A percentile compares a stretch with the other conserved stretches of the same genome.
Evolutionary conservation across 2,329 filamentous ascomycete species (phyloP).

Genomic region (Cladosporium sp.): DNA sequence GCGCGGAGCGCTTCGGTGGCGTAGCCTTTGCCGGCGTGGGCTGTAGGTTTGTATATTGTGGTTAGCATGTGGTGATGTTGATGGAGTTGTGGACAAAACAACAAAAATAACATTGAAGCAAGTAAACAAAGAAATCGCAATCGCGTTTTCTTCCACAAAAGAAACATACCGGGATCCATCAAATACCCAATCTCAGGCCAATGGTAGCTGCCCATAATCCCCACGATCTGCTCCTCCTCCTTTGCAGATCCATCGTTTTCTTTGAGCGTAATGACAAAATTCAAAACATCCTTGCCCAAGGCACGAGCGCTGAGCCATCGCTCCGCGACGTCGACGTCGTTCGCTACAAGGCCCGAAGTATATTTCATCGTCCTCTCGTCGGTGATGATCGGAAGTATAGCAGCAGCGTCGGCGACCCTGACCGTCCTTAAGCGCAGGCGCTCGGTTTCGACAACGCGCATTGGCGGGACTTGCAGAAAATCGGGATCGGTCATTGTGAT

Average conservation of each 20-base stretch:
- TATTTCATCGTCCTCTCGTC: slow-evolving; percentile 64
- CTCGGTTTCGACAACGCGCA: slow-evolving; percentile 41
- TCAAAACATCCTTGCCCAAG: slow-evolving; percentile 50
- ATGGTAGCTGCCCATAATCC: slow-evolving; percentile 44
- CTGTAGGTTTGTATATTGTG: slow-evolving; percentile 2
- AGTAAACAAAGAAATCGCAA: too few species aligned
- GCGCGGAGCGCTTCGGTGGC: slow-evolving; percentile 47
- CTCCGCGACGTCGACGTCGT: slow-evolving; percentile 26
- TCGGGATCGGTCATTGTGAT: slow-evolving; percentile 3
- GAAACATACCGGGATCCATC: slow-evolving; percentile 39
- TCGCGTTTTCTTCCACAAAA: too few species aligned
- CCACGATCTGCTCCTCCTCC: slow-evolving; percentile 41
- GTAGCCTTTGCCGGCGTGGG: slow-evolving; percentile 40
- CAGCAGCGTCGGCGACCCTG: slow-evolving; percentile 51
- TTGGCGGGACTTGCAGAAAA: slow-evolving; percentile 8
- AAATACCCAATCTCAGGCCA: slow-evolving; percentile 47
- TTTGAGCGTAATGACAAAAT: slow-evolving; percentile 51
- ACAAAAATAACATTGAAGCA: too few species aligned
- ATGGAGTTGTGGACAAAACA: background rate
- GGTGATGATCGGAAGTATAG: slow-evolving; percentile 54
- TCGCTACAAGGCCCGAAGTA: slow-evolving; percentile 40
- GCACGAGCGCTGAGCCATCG: slow-evolving; percentile 43
- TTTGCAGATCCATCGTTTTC: slow-evolving; percentile 30
- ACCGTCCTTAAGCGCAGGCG: slow-evolving; percentile 59
- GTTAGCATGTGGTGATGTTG: background rate